Percentiles rank a stretch among this genome's conserved stretches.
phyloP scores from a whole-genome alignment of 352 stramenopile genomes.

The Pythium myriotylum region DNA sequence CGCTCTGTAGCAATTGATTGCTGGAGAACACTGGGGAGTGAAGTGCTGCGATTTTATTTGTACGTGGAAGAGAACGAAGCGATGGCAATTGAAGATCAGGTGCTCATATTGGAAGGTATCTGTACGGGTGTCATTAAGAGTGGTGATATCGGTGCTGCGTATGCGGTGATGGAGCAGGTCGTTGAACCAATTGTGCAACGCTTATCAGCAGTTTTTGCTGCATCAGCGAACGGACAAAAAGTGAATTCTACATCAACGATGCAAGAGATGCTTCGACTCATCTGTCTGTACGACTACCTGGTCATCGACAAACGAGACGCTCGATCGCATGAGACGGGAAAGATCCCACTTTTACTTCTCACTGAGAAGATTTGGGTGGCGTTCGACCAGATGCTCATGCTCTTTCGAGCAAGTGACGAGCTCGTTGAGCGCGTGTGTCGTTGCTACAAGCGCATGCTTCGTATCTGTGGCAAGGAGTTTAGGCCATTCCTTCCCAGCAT shows the following conservation, averaged over 20 bases:
- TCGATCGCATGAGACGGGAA: constrained; percentile 7
- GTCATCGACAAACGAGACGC: constrained; percentile 26
- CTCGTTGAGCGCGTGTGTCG: constrained; percentile 84
- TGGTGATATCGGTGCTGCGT: constrained; percentile 44
- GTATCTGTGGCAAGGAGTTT: constrained; percentile 62
- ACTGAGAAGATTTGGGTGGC: constrained; percentile 82
- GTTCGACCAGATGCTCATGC: constrained; percentile 75
- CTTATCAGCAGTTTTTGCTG: constrained; percentile 47
- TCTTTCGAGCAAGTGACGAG: constrained; percentile 77
- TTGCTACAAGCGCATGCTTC: constrained; percentile 88
- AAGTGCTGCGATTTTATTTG: constrained; percentile 79
- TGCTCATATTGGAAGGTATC: constrained; percentile 84
- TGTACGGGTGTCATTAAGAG: constrained; percentile 58
- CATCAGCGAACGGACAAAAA: constrained; percentile 33
- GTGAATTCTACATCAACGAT: constrained; percentile 45
- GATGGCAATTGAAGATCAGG: constrained; percentile 79
- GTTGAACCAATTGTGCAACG: constrained; percentile 66
- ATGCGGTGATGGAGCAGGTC: constrained; percentile 64
- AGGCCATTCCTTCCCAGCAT: constrained; percentile 71
- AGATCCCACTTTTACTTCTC: constrained; percentile 63
- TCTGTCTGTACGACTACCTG: constrained; percentile 85
- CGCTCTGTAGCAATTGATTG: constrained; percentile 79
- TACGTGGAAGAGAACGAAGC: constrained; percentile 70
- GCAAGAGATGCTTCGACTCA: constrained; percentile 76
- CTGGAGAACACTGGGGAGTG: constrained; percentile 62